phyloP scores from a whole-genome alignment of 768 basidiomycete species.

The Amanita phalloides region DNA sequence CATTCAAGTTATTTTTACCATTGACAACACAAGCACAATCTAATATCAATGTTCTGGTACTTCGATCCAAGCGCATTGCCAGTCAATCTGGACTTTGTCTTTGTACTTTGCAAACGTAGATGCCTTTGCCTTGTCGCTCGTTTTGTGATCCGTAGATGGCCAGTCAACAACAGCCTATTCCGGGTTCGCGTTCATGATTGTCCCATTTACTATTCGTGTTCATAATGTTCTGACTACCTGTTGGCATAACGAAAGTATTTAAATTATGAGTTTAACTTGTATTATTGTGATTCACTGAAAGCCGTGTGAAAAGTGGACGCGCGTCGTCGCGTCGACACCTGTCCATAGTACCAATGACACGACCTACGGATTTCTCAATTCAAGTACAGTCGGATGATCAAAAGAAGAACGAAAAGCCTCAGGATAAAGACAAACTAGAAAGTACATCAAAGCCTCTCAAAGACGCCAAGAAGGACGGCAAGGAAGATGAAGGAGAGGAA shows the following conservation, averaged over 20 bases:
- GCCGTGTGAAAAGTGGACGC: constrained; percentile 34
- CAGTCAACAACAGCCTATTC: background rate
- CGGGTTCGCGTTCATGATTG: background rate
- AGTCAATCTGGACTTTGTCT: background rate
- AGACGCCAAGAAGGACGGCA: constrained; percentile 36
- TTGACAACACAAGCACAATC: constrained; percentile 1
- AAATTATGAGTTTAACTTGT: background rate
- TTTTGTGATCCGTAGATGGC: constrained; percentile 1
- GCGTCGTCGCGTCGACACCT: constrained; percentile 23
- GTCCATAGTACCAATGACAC: constrained; percentile 33
- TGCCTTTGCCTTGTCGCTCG: background rate
- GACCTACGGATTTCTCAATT: constrained; percentile 48
- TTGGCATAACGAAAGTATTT: background rate
- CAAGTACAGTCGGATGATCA: constrained; percentile 66
- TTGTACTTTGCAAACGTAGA: background rate
- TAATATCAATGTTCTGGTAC: constrained; percentile 2
- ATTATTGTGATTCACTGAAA: background rate
- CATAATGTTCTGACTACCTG: constrained; percentile 4
- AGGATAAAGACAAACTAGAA: constrained; percentile 42
- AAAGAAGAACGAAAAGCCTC: constrained; percentile 49
- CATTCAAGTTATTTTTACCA: background rate
- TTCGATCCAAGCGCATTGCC: background rate
- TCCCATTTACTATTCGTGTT: background rate
- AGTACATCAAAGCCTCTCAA: constrained; percentile 46
- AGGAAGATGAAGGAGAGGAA: constrained; percentile 62